Evolutionary conservation across 805 yeast genomes (phyloP).

Genomic region (Clavispora fructus): DNA sequence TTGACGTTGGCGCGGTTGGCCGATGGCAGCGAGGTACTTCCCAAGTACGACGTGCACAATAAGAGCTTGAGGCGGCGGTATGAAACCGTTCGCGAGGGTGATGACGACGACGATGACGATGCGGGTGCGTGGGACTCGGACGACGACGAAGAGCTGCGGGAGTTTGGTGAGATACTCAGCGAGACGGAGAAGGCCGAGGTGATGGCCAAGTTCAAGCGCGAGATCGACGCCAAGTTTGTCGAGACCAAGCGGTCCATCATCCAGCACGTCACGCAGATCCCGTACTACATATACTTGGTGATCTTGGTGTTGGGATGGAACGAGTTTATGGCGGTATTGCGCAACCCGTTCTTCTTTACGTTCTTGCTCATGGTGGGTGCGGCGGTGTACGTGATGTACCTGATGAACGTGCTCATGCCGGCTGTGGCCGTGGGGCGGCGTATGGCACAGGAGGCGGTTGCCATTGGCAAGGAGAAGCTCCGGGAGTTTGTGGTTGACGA

Average conservation of each 20-base stretch:
- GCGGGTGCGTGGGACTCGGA: constrained; percentile 14
- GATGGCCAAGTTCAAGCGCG: constrained; percentile 57
- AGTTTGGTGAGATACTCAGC: constrained; percentile 54
- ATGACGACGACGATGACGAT: constrained; percentile 22
- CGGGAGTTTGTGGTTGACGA: constrained; percentile 57
- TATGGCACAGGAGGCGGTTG: constrained; percentile 51
- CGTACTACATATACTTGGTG: constrained; percentile 72
- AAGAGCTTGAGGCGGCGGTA: constrained; percentile 16
- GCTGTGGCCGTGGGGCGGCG: constrained; percentile 55
- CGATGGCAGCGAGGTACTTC: constrained; percentile 53
- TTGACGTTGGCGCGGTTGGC: constrained; percentile 50
- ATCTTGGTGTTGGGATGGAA: constrained; percentile 88
- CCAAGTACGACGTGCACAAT: constrained; percentile 46
- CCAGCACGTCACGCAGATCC: constrained; percentile 73
- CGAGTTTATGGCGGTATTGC: constrained; percentile 80
- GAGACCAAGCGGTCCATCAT: constrained; percentile 88
- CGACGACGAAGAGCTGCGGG: constrained; percentile 20
- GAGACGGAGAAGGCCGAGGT: constrained; percentile 55
- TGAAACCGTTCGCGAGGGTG: constrained; percentile 29
- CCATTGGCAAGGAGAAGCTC: constrained; percentile 54
- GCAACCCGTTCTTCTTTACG: constrained; percentile 80
- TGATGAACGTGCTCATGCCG: constrained; percentile 72
- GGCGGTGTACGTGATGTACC: constrained; percentile 61
- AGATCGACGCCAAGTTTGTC: constrained; percentile 71
- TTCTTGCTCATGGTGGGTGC: constrained; percentile 54